Base-by-base conservation (phyloP, 768 basidiomycete species). In the Mrakia gelida region DNA sequence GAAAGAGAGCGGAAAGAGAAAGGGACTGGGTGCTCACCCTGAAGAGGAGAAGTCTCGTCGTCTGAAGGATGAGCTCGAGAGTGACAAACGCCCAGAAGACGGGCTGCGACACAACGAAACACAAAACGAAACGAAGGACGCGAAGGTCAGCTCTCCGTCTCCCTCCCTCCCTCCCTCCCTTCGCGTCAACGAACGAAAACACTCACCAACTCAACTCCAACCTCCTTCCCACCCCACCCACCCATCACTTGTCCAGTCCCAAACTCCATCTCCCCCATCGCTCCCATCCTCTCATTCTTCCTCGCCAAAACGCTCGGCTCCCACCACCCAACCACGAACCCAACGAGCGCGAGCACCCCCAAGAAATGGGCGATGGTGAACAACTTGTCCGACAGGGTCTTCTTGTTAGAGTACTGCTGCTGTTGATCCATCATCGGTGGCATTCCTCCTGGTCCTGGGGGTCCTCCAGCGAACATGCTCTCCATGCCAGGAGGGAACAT, bases 81-180 rank as follows among this genome's bases (percentile, higher is more conserved):
- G 84, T 84, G 0, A 82, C 80, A 75, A 84, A 85, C 2, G 84
- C 84, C 83, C 84, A 85, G 78, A 85, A 84, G 16, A 85, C 78
- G 23, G 84, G 84, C 84, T 85, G 56, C 62, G 28, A 23, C n/a
- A n/a, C n/a, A 23, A 45, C 3, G 52, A 30, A 56, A 34, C 28
- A 34, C 61, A 21, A 49, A 5, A 54, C 67, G 16, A 18, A 43
- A 68, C 62, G 28, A 73, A n/a, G 8, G 49, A 18, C 21, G n/a
- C n/a, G 18, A 67, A 26, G 30, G 30, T 59, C 65, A 72, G 72
- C 23, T 72, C 30, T 16, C 45, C 15, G 3, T 34, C 13, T 34
- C 63, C 4, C 45, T 21, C 30, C 71, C 52, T 34, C 26, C 73
- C 30, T 32, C 9, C 43, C 30, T 49, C 23, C 71, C 61, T 54